These are phyloP conservation scores for Kodamaea kaohsiungensis DNA, from an alignment of 805 yeast species.

Conservation along the genomic window DNA sequence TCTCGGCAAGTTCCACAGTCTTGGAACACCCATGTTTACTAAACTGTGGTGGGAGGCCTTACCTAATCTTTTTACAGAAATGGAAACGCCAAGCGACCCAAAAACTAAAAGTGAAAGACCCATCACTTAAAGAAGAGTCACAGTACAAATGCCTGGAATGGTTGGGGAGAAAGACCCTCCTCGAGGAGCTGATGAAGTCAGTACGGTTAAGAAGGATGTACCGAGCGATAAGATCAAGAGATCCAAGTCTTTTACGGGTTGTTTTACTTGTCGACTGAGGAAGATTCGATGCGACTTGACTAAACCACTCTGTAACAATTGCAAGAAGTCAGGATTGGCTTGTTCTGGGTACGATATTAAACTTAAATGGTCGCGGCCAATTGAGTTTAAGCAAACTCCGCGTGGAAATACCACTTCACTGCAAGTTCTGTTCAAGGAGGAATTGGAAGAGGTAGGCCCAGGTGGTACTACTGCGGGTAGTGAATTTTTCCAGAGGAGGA, in stretches of 20 bases:
- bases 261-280: slow-evolving; percentile 82
- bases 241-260: slow-evolving; percentile 78
- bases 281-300: slow-evolving; percentile 79
- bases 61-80: neutral
- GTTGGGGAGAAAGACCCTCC: slow-evolving; percentile 1
- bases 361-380: slow-evolving; percentile 72
- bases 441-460: slow-evolving; percentile 17
- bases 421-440: slow-evolving; percentile 31
- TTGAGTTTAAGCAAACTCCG: slow-evolving; percentile 28
- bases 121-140: slow-evolving; percentile 6
- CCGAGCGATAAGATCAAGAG: slow-evolving; percentile 15
- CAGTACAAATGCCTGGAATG: neutral
- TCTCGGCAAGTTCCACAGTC: neutral
- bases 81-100: neutral
- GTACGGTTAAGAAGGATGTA: neutral
- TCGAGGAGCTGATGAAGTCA: neutral
- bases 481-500: slow-evolving; percentile 66
- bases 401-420: slow-evolving; percentile 29
- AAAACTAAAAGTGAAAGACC: neutral
- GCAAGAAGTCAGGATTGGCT: slow-evolving; percentile 61
- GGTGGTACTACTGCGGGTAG: slow-evolving; percentile 1
- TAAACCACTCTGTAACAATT: slow-evolving; percentile 70
- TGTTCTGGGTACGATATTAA: slow-evolving; percentile 87
- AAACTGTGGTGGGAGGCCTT: neutral
- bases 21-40: neutral